These are phyloP conservation scores for Austroboletus eburneus DNA, from an alignment of 768 basidiomycete species.

Conservation along the genomic window DNA sequence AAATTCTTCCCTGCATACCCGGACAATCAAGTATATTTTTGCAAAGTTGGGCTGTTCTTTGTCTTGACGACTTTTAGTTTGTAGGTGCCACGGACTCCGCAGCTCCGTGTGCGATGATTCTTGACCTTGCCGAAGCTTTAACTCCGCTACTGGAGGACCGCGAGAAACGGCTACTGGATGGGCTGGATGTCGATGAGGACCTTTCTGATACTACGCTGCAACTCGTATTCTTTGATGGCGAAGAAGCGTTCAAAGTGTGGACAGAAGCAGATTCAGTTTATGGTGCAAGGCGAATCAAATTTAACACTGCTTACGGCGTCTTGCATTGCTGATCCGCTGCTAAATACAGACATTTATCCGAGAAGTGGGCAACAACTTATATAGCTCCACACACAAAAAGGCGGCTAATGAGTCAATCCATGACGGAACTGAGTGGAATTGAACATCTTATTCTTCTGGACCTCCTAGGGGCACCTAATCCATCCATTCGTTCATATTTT, in stretches of 20 bases:
- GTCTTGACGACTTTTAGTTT: constrained; percentile 52
- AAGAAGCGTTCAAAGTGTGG: constrained; percentile 94
- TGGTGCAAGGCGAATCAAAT: constrained; percentile 69
- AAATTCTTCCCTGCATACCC: constrained; percentile 77
- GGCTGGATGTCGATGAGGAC: constrained; percentile 67
- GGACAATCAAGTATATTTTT: constrained; percentile 62
- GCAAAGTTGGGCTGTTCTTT: neutral
- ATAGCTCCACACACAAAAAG: constrained; percentile 57
- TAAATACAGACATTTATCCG: constrained; percentile 71
- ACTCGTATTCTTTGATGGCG: constrained; percentile 94
- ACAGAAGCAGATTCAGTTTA: constrained; percentile 88
- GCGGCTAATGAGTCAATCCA: constrained; percentile 47
- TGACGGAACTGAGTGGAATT: constrained; percentile 69
- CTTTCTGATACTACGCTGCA: constrained; percentile 82
- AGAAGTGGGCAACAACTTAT: constrained; percentile 75
- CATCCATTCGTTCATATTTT: constrained; percentile 77
- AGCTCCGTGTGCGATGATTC: constrained; percentile 89
- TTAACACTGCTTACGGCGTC: neutral
- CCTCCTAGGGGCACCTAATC: constrained; percentile 75
- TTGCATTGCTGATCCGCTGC: neutral
- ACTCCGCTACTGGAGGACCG: constrained; percentile 67
- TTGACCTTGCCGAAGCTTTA: constrained; percentile 85
- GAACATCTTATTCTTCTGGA: constrained; percentile 93
- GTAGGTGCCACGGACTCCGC: constrained; percentile 97
- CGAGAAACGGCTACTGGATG: constrained; percentile 49